Percentiles rank a stretch among this genome's conserved stretches.
Evolutionary conservation across 257 asterid species (phyloP).

Genomic region (Nicotiana attenuata): DNA sequence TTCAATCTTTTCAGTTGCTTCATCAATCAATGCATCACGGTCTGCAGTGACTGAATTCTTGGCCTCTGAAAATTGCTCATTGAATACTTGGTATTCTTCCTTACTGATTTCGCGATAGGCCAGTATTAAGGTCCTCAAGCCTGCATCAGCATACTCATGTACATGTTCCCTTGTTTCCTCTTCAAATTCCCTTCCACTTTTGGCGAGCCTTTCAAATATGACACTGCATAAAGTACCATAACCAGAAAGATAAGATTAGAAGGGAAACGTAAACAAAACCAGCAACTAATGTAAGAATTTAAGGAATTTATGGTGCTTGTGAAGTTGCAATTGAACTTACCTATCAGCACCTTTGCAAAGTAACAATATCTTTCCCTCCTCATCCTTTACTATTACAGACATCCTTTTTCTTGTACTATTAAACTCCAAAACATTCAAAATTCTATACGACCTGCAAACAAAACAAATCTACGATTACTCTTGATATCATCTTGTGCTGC

Average conservation of each 20-base stretch:
- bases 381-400: constrained; percentile 81
- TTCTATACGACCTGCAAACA: constrained; percentile 60
- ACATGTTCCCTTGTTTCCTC: constrained; percentile 62
- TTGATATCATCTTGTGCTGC: neutral
- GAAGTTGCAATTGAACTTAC: constrained; percentile 35
- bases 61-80: constrained; percentile 50
- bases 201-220: constrained; percentile 72
- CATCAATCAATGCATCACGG: constrained; percentile 69
- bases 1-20: constrained; percentile 60
- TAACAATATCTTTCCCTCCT: constrained; percentile 62
- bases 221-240: constrained; percentile 38
- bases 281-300: neutral
- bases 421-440: constrained; percentile 71
- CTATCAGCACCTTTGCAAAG: constrained; percentile 96
- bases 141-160: constrained; percentile 83
- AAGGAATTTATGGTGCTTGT: neutral
- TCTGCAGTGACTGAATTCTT: constrained; percentile 69
- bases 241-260: neutral
- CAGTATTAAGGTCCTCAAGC: constrained; percentile 83
- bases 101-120: constrained; percentile 73
- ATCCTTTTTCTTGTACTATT: constrained; percentile 83
- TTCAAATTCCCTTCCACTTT: constrained; percentile 53
- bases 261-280: neutral
- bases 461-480: constrained; percentile 1
- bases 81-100: constrained; percentile 54